These are phyloP conservation scores for Pseudisothecium myosuroides DNA, from an alignment of 225 moss, liverwort and hornwort genomes.

Conservation along the genomic window DNA sequence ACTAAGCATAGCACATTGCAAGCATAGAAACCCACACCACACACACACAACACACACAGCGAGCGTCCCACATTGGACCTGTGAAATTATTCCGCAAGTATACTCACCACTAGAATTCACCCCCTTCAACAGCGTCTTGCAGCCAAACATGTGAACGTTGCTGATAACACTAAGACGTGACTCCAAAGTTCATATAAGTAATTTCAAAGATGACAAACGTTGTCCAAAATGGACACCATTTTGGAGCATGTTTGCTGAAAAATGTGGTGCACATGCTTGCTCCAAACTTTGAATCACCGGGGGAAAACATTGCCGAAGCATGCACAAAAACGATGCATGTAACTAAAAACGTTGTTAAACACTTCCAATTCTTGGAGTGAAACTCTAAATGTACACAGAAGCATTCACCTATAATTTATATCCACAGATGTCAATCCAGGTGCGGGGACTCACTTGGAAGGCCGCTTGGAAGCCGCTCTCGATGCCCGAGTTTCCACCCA, in stretches of 20 bases:
- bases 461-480: conserved; percentile 25
- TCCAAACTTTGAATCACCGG: background rate
- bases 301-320: background rate
- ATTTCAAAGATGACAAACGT: background rate
- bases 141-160: background rate
- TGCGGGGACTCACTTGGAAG: conserved; percentile 21
- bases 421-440: background rate
- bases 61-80: background rate
- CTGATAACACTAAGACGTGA: background rate
- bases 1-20: too few species aligned
- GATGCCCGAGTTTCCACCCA: conserved; percentile 38
- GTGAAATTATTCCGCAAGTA: background rate
- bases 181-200: background rate
- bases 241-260: background rate
- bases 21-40: too few species aligned
- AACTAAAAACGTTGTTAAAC: background rate
- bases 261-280: background rate
- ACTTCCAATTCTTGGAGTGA: background rate
- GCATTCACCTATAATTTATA: background rate
- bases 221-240: background rate
- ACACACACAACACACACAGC: background rate
- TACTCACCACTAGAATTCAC: background rate
- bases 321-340: background rate
- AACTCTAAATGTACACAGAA: background rate
- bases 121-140: background rate